Base-by-base conservation (phyloP, 805 yeast species). In the Nakazawaea ishiwadae region DNA sequence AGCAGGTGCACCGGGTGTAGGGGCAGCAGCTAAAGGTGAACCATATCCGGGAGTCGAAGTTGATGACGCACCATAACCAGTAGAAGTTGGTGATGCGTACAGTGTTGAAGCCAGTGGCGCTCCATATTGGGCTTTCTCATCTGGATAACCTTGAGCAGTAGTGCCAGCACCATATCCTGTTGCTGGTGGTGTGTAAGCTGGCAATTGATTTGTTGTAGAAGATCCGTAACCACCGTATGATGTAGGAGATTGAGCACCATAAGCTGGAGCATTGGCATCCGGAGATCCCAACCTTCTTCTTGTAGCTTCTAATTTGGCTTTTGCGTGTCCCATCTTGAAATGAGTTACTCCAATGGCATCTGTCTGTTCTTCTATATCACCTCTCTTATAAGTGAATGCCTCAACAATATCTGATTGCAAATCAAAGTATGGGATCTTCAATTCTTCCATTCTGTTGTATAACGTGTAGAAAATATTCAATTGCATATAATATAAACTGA, bases 391-490 rank as follows among this genome's bases (percentile, higher is more conserved):
- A 24, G 60, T 63, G 64, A 82, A 93, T 3, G 90, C 83, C 59
- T 85, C 91, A 41, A 84, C 71, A 48, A 93, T 85, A 59, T 89
- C 98, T 34, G 85, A 73, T 38, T 77, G 70, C 57, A 93, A 70
- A 59, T 93, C 95, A 63, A 93, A 93, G 66, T 93, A 93, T 12
- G 97, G 96, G 51, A 93, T 93, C 67, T 93, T 89, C 85, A 91
- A 81, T 58, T 87, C 96, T 65, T 91, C 96, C 87, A 91, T 86
- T 54, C 85, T 77, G 57, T 75, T 83, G 69, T 86, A 90, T 48
- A 93, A 70, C 1, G 96, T 89, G 73, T 93, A 93, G 63, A 90
- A 93, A 44, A 93, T 88, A 68, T 93, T 93, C 69, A 93, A 76
- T 69, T 93, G 99, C 98, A 93, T 93, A 72, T 80, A 93, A 66